Base-by-base conservation (phyloP, 345 rosid genomes). In the Rubroshorea leprosula region DNA sequence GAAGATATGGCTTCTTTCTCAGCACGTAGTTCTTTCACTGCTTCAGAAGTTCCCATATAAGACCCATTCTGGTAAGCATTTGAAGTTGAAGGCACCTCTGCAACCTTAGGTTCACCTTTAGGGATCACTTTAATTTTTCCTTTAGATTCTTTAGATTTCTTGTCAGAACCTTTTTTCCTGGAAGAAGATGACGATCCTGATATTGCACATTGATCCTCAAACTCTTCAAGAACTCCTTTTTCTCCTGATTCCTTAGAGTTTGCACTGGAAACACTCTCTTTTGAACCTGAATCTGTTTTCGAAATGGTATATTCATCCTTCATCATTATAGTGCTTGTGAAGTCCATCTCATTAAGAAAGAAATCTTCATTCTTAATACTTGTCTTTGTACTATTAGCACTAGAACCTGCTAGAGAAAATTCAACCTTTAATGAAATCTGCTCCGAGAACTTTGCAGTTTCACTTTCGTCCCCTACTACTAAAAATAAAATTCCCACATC, bases 261-360 rank as follows among this genome's bases (percentile, higher is more conserved):
- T 15, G 55, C 23, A 39, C 9, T 41, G 56, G 71, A 72, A 63
- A 61, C 45, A 58, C 64, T 54, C 53, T 67, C 63, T 11, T 46
- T 51, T 23, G 70, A 69, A 43, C 65, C 68, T 24, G 75, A 52
- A 16, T 83, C 76, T 58, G 50, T 57, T 60, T 92, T 89, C 4
- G 87, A 80, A 67, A 80, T 68, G 68, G 65, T 72, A 62, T 71
- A 81, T 51, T 80, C 87, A 63, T 84, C 89, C 56, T 72, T 41
- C 51, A 74, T 66, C 45, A 92, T 83, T 57, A 86, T 69, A 43
- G 75, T 69, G 62, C 92, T 83, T 31, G 63, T 70, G 68, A 84
- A 83, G 68, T 80, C 76, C 82, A 83, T 74, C 47, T 78, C 86
- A 62, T 55, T 72, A 57, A 76, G 25, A 64, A 71, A 49, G 49